Evolutionary conservation across 2,329 filamentous ascomycete species (phyloP).

Genomic region (Lachnellula arida): DNA sequence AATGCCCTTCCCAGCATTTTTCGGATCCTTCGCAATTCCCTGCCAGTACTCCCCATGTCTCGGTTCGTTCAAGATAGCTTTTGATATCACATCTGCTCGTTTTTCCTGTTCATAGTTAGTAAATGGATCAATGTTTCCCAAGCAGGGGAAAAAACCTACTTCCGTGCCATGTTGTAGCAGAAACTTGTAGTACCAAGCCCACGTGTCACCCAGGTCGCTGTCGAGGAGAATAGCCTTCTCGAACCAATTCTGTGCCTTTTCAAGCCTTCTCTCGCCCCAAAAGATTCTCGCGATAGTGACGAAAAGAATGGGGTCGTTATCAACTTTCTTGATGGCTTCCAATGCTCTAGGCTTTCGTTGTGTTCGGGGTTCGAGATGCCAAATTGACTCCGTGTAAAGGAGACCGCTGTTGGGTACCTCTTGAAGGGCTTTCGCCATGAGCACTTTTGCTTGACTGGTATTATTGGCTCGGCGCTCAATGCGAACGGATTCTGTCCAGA

Average conservation of each 20-base stretch:
- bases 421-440: conserved; percentile 91
- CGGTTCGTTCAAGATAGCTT: conserved; percentile 79
- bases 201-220: conserved; percentile 82
- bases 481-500: conserved; percentile 93
- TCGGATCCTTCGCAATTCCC: conserved; percentile 75
- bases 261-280: conserved; percentile 86
- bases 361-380: conserved; percentile 85
- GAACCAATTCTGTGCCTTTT: conserved; percentile 96
- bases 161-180: conserved; percentile 86
- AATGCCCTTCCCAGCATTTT: conserved; percentile 66
- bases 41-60: conserved; percentile 94
- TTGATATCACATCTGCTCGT: conserved; percentile 73
- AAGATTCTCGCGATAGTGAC: conserved; percentile 92
- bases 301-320: conserved; percentile 85
- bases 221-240: conserved; percentile 90
- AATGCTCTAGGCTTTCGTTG: conserved; percentile 87
- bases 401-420: conserved; percentile 84
- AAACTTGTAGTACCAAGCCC: conserved; percentile 99
- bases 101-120: conserved; percentile 57
- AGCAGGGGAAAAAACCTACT: conserved; percentile 33
- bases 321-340: conserved; percentile 95
- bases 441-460: conserved; percentile 73
- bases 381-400: conserved; percentile 92
- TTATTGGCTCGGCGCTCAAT: conserved; percentile 88
- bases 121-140: neutral